A percentile compares a stretch with the other conserved stretches of the same genome.
These are phyloP conservation scores for Mycena rebaudengoi DNA, from an alignment of 768 basidiomycete species.

Conservation along the genomic window DNA sequence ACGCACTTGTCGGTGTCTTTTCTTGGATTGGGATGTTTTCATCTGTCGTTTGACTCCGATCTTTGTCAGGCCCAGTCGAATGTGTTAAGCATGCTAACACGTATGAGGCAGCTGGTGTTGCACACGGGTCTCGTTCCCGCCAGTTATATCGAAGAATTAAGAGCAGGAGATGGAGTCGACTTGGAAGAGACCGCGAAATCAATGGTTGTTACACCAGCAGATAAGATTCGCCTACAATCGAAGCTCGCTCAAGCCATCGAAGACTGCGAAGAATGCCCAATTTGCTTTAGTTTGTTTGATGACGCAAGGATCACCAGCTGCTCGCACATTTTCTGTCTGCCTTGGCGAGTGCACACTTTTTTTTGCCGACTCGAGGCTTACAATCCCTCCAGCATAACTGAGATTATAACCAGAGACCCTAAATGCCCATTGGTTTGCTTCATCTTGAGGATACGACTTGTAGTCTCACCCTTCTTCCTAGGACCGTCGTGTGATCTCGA, in stretches of 20 bases:
- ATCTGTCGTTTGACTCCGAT: constrained; percentile 8
- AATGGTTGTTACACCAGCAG: constrained; percentile 58
- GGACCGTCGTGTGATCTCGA: constrained; percentile 74
- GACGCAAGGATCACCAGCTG: constrained; percentile 81
- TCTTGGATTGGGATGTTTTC: neutral
- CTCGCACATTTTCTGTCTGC: constrained; percentile 74
- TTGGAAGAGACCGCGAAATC: constrained; percentile 33
- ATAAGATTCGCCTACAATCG: constrained; percentile 63
- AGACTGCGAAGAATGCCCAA: constrained; percentile 84
- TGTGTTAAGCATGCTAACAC: constrained; percentile 84
- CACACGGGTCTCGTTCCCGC: constrained; percentile 80
- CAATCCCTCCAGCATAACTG: constrained; percentile 60
- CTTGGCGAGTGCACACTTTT: constrained; percentile 57
- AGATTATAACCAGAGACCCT: constrained; percentile 74
- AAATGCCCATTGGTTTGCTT: constrained; percentile 80
- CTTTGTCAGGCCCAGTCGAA: constrained; percentile 66
- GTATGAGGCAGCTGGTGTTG: constrained; percentile 82
- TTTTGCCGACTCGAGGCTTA: neutral
- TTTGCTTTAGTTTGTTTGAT: constrained; percentile 68
- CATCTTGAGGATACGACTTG: neutral
- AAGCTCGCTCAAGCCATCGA: constrained; percentile 74
- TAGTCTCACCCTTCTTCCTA: constrained; percentile 35
- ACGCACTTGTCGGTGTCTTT: constrained; percentile 49
- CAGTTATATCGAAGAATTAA: constrained; percentile 74
- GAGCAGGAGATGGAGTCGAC: constrained; percentile 45